Evolutionary conservation across 768 basidiomycete genomes (phyloP).

Genomic region (Boletus rufocinnamomeus): DNA sequence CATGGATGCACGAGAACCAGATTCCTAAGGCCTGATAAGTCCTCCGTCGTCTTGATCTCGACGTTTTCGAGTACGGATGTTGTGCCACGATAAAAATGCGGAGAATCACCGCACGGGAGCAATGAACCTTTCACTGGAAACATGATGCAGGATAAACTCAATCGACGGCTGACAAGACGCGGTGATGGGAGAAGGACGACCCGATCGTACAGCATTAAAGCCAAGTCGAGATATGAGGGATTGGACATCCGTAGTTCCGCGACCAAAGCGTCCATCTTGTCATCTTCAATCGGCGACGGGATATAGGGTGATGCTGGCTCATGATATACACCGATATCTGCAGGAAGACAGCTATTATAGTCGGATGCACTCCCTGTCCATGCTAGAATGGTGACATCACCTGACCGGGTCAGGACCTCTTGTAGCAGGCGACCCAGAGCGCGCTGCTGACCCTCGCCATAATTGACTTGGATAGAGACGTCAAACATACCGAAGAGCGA

Average conservation of each 20-base stretch:
- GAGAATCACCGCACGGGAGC: not conserved
- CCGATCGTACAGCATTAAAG: not conserved
- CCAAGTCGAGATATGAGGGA: not conserved
- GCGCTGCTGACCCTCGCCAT: too few relatives aligned
- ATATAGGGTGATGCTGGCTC: too few relatives aligned
- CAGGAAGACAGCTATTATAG: too few relatives aligned
- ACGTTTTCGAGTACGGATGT: not conserved
- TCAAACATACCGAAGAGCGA: too few relatives aligned
- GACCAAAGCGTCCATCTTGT: too few relatives aligned
- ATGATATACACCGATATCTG: too few relatives aligned
- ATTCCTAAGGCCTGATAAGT: not conserved
- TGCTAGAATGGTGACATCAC: too few relatives aligned
- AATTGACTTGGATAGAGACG: too few relatives aligned
- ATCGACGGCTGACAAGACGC: not conserved
- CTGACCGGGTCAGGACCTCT: too few relatives aligned
- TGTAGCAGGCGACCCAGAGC: too few relatives aligned
- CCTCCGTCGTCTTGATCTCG: not conserved
- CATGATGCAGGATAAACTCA: not conserved
- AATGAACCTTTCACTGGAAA: not conserved
- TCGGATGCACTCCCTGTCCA: too few relatives aligned
- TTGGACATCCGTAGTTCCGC: not conserved
- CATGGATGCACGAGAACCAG: slow-evolving; percentile 1
- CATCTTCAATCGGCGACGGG: too few relatives aligned
- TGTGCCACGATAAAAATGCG: not conserved
- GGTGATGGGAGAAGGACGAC: not conserved